phyloP scores from a whole-genome alignment of 768 basidiomycete species.

The Russula sp. region DNA sequence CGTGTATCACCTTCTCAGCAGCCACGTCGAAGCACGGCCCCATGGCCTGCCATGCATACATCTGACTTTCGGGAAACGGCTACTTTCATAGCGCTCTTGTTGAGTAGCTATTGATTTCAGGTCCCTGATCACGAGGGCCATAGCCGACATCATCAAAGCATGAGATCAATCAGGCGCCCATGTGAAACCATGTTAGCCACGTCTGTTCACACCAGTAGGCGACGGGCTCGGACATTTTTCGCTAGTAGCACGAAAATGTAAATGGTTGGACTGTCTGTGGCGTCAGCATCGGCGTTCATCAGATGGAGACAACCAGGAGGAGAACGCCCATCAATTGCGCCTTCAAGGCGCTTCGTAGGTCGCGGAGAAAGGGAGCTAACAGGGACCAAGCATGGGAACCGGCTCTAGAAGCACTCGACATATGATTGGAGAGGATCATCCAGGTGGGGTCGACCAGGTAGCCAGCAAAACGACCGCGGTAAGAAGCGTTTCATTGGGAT shows the following conservation, averaged over 20 bases:
- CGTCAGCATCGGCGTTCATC: constrained; percentile 11
- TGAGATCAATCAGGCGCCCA: constrained; percentile 17
- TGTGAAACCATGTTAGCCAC: constrained; percentile 13
- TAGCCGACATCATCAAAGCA: constrained; percentile 5
- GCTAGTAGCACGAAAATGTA: background rate
- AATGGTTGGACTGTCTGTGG: background rate
- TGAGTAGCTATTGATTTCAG: constrained; percentile 6
- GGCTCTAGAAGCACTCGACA: constrained; percentile 6
- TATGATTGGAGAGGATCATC: background rate
- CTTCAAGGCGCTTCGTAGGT: constrained; percentile 1
- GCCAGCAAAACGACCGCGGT: constrained; percentile 6
- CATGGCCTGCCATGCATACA: background rate
- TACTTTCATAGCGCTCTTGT: background rate
- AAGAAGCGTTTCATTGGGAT: constrained; percentile 12
- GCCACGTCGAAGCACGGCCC: background rate
- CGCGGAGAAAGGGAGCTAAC: constrained; percentile 3
- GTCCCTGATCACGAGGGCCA: constrained; percentile 19
- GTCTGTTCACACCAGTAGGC: constrained; percentile 12
- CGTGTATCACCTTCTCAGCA: background rate
- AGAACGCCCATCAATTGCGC: background rate
- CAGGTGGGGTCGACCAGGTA: background rate
- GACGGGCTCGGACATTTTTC: constrained; percentile 12
- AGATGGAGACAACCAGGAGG: background rate
- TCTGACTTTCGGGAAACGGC: background rate
- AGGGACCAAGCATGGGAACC: background rate